Percentiles rank a stretch among this genome's conserved stretches.
phyloP scores from a whole-genome alignment of 495 filamentous ascomycete species.

The Podospora pseudopauciseta region DNA sequence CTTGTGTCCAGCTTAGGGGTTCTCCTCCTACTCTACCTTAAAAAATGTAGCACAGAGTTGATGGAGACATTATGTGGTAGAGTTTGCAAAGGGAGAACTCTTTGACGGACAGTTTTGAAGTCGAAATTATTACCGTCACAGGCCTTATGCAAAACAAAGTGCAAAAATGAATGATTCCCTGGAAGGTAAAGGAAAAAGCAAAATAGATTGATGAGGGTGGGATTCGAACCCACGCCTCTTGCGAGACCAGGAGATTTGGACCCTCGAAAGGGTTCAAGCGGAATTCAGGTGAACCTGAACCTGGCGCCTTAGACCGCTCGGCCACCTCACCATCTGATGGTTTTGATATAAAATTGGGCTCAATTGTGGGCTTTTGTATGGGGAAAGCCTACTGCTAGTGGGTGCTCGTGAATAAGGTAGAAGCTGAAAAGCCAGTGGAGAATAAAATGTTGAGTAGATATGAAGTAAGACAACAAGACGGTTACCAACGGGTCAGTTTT shows the following conservation, averaged over 20 bases:
- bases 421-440: neutral
- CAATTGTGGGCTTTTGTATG: constrained; percentile 1
- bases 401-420: neutral
- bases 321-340: constrained; percentile 19
- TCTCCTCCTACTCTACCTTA: too few species aligned
- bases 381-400: neutral
- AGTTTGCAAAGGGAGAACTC: too few species aligned
- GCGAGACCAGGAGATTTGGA: constrained; percentile 14
- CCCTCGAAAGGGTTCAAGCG: neutral
- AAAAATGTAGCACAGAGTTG: too few species aligned
- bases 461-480: neutral
- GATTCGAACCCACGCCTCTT: constrained; percentile 24
- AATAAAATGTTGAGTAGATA: neutral
- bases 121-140: too few species aligned
- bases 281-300: constrained; percentile 23
- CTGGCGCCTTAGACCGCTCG: constrained; percentile 25
- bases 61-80: too few species aligned
- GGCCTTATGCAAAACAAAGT: too few species aligned
- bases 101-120: too few species aligned
- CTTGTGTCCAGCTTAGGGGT: too few species aligned
- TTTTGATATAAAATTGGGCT: constrained; percentile 4
- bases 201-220: constrained; percentile 16
- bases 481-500: neutral
- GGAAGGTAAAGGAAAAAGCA: neutral
- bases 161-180: too few species aligned